phyloP scores from a whole-genome alignment of 495 filamentous ascomycete genomes.

The Clavariopsis aquatica region DNA sequence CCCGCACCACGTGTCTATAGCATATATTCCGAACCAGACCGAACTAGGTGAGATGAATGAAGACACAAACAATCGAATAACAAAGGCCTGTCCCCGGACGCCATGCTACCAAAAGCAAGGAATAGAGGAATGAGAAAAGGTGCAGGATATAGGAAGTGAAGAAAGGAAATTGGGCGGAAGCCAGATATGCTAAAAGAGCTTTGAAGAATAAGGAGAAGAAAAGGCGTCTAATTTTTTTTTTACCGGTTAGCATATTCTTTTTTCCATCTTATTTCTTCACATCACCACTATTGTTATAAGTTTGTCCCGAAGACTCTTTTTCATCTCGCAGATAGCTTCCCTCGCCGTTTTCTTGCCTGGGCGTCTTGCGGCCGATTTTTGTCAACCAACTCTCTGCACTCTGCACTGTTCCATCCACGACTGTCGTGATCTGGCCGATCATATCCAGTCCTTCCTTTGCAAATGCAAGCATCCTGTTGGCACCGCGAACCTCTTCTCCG shows the following conservation, averaged over 20 bases:
- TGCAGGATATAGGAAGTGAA: no score
- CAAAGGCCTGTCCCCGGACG: no score
- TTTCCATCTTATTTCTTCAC: not conserved
- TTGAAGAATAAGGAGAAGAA: no score
- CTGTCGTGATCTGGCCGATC: constrained; percentile 78
- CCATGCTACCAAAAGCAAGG: no score
- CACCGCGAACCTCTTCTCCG: constrained; percentile 53
- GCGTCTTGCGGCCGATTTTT: constrained; percentile 55
- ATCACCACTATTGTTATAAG: not conserved
- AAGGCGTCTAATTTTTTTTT: no score
- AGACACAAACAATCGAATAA: no score
- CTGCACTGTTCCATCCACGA: constrained; percentile 79
- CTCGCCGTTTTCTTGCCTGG: not conserved
- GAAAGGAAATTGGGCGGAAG: no score
- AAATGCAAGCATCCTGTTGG: constrained; percentile 73
- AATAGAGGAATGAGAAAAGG: no score
- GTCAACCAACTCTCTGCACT: constrained; percentile 88
- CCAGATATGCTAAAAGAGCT: no score
- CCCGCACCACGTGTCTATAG: no score
- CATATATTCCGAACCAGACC: no score
- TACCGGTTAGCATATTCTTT: not conserved
- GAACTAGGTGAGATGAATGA: no score
- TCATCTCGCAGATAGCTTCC: not conserved
- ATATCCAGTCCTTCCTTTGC: constrained; percentile 87
- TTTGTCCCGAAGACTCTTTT: not conserved